Percentiles rank a stretch among this genome's conserved stretches.
Evolutionary conservation across 106 monocot species (phyloP).

Genomic region (Acorus gramineus): DNA sequence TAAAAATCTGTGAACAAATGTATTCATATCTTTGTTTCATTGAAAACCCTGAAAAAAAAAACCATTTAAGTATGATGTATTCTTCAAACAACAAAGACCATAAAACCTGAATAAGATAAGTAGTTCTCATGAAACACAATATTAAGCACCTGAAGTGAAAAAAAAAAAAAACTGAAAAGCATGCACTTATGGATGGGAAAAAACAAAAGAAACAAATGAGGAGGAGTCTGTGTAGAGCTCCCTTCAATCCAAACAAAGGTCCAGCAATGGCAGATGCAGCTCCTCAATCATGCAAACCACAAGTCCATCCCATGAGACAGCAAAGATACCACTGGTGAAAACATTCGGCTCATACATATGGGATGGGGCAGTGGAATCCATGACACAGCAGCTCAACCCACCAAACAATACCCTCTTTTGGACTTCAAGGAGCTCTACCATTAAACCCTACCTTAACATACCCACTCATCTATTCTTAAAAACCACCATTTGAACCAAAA

Average conservation of each 20-base stretch:
- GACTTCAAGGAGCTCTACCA: slow-evolving; percentile 36
- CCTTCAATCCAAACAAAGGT: slow-evolving; percentile 58
- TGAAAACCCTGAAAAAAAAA: too few relatives aligned
- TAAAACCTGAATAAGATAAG: too few relatives aligned
- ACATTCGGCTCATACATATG: slow-evolving; percentile 1
- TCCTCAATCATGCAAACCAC: slow-evolving; percentile 54
- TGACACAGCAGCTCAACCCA: slow-evolving; percentile 41
- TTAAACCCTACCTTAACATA: slow-evolving; percentile 1
- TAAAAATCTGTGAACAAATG: too few relatives aligned
- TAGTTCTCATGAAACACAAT: too few relatives aligned
- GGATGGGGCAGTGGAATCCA: slow-evolving; percentile 53
- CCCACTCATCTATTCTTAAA: too few relatives aligned
- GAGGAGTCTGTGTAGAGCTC: slow-evolving; percentile 31
- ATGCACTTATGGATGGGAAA: too few relatives aligned
- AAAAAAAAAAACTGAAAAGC: too few relatives aligned
- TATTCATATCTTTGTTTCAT: too few relatives aligned
- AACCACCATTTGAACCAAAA: slow-evolving; percentile 1
- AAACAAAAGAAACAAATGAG: neutral
- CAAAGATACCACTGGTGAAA: too few relatives aligned
- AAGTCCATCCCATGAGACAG: slow-evolving; percentile 25
- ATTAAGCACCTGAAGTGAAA: too few relatives aligned
- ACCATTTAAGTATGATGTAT: too few relatives aligned
- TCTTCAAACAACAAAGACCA: too few relatives aligned
- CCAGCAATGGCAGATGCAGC: slow-evolving; percentile 23
- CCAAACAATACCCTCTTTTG: slow-evolving; percentile 27